Percentiles rank a stretch among this genome's conserved stretches.
These are phyloP conservation scores for Wallacemonas sp. DNA, from an alignment of 208 protist species.

Conservation along the genomic window DNA sequence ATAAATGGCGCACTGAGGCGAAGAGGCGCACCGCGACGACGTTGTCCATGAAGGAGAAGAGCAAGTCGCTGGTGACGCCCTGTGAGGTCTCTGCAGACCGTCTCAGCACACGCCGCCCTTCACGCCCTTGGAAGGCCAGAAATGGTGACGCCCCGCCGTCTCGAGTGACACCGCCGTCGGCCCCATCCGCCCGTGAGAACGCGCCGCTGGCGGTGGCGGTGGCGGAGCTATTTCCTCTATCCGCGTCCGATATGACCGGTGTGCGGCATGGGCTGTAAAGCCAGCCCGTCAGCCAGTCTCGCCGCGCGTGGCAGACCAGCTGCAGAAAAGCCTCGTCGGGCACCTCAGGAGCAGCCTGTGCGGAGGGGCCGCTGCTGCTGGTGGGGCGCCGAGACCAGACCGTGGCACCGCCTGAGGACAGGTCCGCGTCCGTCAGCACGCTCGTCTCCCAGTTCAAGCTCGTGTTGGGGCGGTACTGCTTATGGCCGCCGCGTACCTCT, in stretches of 20 bases:
- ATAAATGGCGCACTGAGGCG: conserved; percentile 39
- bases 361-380: background rate
- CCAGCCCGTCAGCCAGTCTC: conserved; percentile 32
- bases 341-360: too few species aligned
- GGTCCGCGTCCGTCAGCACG: conserved; percentile 11
- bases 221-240: background rate
- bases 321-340: conserved; percentile 18
- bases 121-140: background rate
- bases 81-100: background rate
- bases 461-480: background rate
- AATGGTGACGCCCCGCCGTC: background rate
- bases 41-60: conserved; percentile 59
- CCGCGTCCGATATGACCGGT: background rate
- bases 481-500: background rate
- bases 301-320: conserved; percentile 35
- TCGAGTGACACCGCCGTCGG: too few species aligned
- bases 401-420: background rate
- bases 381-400: background rate
- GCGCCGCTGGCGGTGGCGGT: background rate
- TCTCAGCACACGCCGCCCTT: background rate
- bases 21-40: conserved; percentile 32
- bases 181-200: too few species aligned
- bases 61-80: conserved; percentile 13
- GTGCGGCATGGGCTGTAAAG: conserved; percentile 49
- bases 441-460: background rate